phyloP scores from a whole-genome alignment of 768 basidiomycete species.

The Gyrodon lividus region DNA sequence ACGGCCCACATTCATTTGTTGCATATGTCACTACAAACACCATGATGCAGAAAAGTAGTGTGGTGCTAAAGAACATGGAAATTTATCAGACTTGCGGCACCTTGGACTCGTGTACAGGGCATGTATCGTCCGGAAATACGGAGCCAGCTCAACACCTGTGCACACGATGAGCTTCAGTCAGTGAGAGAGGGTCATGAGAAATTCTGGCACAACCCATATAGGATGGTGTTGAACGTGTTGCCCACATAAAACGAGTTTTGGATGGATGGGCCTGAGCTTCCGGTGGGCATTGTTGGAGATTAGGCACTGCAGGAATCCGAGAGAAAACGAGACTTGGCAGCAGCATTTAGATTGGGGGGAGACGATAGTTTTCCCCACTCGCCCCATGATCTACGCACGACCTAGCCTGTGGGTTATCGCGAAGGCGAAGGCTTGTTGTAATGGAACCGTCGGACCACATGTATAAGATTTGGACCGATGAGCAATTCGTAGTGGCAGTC shows the following conservation, averaged over 20 bases:
- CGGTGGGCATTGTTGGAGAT: not conserved
- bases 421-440: not conserved
- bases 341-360: too few species aligned
- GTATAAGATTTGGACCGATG: not conserved
- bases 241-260: slow-evolving; percentile 19
- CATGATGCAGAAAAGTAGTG: slow-evolving; percentile 25
- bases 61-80: slow-evolving; percentile 14
- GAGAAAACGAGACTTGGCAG: too few species aligned
- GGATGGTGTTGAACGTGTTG: slow-evolving; percentile 13
- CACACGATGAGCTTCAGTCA: not conserved
- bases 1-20: slow-evolving; percentile 35
- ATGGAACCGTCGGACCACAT: not conserved
- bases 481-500: not conserved
- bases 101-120: too few species aligned
- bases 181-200: not conserved
- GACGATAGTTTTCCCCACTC: not conserved
- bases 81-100: not conserved
- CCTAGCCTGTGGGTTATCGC: not conserved
- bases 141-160: slow-evolving; percentile 13
- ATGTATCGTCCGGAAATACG: slow-evolving; percentile 14
- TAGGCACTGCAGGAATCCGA: too few species aligned
- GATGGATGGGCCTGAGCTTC: slow-evolving; percentile 1
- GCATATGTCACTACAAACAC: slow-evolving; percentile 20
- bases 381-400: not conserved
- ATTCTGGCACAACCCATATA: slow-evolving; percentile 8